A percentile compares a stretch with the other conserved stretches of the same genome.
These are phyloP conservation scores for Pisolithus thermaeus DNA, from an alignment of 1,284 basidiomycete genomes.

Conservation along the genomic window DNA sequence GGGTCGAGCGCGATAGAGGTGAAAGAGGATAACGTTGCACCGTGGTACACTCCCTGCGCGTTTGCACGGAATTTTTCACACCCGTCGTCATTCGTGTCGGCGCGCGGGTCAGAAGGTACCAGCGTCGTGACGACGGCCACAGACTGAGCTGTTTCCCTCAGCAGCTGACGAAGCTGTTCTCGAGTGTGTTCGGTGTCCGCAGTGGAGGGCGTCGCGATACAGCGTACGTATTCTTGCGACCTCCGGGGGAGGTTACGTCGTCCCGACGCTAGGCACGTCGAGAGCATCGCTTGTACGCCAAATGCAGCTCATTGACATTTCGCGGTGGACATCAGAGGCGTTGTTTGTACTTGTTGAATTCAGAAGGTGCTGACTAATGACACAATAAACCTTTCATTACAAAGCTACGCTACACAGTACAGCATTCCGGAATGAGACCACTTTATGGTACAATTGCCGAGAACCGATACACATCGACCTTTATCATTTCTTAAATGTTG, in stretches of 20 bases:
- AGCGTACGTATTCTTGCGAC: neutral
- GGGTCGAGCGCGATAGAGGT: slow-evolving; percentile 88
- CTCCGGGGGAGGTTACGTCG: neutral
- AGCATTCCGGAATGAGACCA: too few relatives aligned
- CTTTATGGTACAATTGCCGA: too few relatives aligned
- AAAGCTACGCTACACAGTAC: too few relatives aligned
- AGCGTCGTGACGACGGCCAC: slow-evolving; percentile 56
- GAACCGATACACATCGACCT: too few relatives aligned
- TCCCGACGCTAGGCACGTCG: neutral
- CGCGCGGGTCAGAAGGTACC: slow-evolving; percentile 24
- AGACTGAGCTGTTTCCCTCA: slow-evolving; percentile 55
- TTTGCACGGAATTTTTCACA: slow-evolving; percentile 2
- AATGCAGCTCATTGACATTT: neutral
- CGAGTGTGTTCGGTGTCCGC: slow-evolving; percentile 11
- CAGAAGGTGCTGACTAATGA: neutral
- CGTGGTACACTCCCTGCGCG: slow-evolving; percentile 48
- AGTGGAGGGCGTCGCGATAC: slow-evolving; percentile 2
- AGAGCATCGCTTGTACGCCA: neutral
- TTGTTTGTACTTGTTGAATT: neutral
- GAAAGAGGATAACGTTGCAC: slow-evolving; percentile 89
- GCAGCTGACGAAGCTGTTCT: slow-evolving; percentile 32
- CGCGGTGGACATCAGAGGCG: neutral
- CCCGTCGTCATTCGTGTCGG: neutral
- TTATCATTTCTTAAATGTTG: too few relatives aligned
- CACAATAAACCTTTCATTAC: too few relatives aligned